A percentile compares a stretch with the other conserved stretches of the same genome.
Conservation (phyloP, 2,329 filamentous ascomycete genomes). For the Fusarium fujikuroi region DNA sequence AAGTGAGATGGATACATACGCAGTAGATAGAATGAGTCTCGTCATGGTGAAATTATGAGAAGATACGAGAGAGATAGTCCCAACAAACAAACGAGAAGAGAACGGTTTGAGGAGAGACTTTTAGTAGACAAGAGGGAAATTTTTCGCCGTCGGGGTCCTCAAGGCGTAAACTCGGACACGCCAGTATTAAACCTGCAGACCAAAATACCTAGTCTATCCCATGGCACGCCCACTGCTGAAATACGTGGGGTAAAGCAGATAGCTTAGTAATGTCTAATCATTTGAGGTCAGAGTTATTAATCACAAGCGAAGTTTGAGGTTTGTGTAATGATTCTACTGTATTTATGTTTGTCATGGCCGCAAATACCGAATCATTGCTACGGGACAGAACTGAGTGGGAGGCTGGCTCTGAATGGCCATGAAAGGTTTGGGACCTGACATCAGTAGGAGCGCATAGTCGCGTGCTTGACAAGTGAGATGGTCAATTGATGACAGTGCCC, state of each 20-base stretch:
- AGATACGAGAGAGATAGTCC: not conserved
- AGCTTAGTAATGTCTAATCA: conserved; percentile 25
- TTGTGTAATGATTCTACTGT: not conserved
- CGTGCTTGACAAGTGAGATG: conserved; percentile 18
- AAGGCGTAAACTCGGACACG: conserved; percentile 41
- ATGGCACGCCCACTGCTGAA: conserved; percentile 17
- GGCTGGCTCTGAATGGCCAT: not conserved
- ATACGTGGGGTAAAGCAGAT: conserved; percentile 28
- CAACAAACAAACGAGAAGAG: not conserved
- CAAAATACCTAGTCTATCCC: conserved; percentile 39
- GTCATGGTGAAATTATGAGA: conserved; percentile 61
- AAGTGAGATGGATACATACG: conserved; percentile 64
- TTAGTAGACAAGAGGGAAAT: conserved; percentile 33
- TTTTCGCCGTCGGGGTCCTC: conserved; percentile 37
- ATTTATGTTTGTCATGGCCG: conserved; percentile 4
- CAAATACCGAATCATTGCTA: not conserved
- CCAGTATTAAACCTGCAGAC: conserved; percentile 28
- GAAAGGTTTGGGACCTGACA: conserved; percentile 2
- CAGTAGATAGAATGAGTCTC: conserved; percentile 86
- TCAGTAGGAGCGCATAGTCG: conserved; percentile 19
- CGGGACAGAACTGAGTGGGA: not conserved
- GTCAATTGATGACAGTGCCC: not conserved
- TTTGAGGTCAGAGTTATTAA: conserved; percentile 1
- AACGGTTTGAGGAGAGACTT: conserved; percentile 3
- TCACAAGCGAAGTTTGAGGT: conserved; percentile 1